A percentile compares a stretch with the other conserved stretches of the same genome.
phyloP scores from a whole-genome alignment of 2,329 filamentous ascomycete genomes.

The Bimuria novae-zelandiae region DNA sequence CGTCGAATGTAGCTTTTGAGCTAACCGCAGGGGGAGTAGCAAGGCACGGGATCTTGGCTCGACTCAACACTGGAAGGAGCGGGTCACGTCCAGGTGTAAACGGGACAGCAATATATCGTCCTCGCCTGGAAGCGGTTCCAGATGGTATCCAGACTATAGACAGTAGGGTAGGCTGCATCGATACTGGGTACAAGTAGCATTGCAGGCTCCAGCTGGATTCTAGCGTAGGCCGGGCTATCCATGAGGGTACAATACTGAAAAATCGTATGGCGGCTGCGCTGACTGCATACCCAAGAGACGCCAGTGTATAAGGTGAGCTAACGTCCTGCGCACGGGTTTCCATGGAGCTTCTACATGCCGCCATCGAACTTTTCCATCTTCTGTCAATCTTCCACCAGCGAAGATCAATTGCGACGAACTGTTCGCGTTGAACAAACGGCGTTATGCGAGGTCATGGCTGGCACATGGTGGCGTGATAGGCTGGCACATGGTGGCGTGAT shows the following conservation, averaged over 20 bases:
- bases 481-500: slow-evolving; percentile 24
- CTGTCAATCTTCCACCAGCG: slow-evolving; percentile 3
- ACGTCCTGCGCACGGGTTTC: background rate
- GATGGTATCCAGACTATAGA: background rate
- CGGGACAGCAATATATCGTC: slow-evolving; percentile 1
- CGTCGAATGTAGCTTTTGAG: slow-evolving; percentile 11
- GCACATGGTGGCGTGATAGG: background rate
- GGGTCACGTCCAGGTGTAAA: background rate
- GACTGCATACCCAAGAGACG: slow-evolving; percentile 11
- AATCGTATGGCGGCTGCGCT: slow-evolving; percentile 1
- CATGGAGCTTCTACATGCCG: background rate
- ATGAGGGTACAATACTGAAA: slow-evolving; percentile 2
- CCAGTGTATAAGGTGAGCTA: slow-evolving; percentile 8
- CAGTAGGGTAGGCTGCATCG: background rate
- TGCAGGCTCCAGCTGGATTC: no score
- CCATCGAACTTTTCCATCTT: background rate
- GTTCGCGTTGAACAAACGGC: background rate
- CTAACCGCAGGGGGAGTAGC: background rate
- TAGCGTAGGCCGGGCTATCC: slow-evolving; percentile 21
- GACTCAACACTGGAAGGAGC: background rate
- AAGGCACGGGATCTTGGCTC: slow-evolving; percentile 2
- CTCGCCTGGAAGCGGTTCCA: background rate
- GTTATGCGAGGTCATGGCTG: background rate
- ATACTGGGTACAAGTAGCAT: slow-evolving; percentile 20
- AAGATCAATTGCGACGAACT: background rate